Base-by-base conservation (phyloP, 2,329 filamentous ascomycete species). In the Microcyclosporella mali region DNA sequence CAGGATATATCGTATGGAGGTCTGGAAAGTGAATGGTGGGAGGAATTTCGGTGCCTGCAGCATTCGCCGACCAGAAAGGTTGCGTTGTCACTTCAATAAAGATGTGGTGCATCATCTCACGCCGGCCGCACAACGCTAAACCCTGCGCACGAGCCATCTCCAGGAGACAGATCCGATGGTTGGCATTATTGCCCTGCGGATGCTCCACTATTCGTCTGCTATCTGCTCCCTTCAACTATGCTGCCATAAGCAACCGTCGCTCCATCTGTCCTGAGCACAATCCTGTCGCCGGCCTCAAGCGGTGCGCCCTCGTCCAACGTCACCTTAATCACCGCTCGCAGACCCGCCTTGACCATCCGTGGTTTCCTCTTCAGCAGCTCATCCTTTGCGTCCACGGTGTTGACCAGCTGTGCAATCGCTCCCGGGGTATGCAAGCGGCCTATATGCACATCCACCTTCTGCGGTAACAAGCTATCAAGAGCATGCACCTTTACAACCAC, bases 391-490 rank as follows among this genome's bases (percentile, higher is more conserved):
- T 95, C 86, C 33, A 97, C 65, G 2, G 81, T 73, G 0, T 84
- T 85, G 7, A 84, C 68, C 51, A 97, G 73, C 49, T 79, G 77
- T 40, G 75, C 73, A 31, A 98, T 84, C 36, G 78, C 77, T 0
- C 85, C 92, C 0, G 86, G 75, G 0, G 82, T 80, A 62, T 95
- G 85, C 38, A 97, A 68, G 7, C 88, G 76, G 0, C 92, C 92
- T 15, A 88, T 74, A 63, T 95, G 89, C 7, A 98, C 80, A 58
- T 97, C 90, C 8, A 97, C 79, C 17, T 80, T 79, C 79, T 90
- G 92, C 0, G 90, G 90, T 66, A 89, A 83, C 12, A 98, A 68
- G 50, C 90, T 83, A 47, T 95, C 88, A 57, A 97, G 94, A 0
- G 89, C 88, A 43, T 95, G 75, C 9, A 92, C 81, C 65, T 94